Evolutionary conservation across 495 filamentous ascomycete species (phyloP).

Genomic region (Talaromyces liani): DNA sequence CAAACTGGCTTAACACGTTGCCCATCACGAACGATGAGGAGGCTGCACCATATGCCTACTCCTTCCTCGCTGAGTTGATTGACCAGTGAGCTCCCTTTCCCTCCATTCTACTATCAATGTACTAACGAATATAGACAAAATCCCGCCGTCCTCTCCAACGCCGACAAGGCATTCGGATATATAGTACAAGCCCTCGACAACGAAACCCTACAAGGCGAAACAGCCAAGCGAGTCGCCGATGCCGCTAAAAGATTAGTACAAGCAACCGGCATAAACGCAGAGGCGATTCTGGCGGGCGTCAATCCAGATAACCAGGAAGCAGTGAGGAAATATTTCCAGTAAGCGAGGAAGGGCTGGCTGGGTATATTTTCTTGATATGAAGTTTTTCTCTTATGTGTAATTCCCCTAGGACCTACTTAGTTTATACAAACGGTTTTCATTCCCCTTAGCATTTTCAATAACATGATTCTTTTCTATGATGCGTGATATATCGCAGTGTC

Average conservation of each 20-base stretch:
- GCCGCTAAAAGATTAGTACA: slow-evolving; percentile 68
- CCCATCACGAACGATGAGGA: slow-evolving; percentile 95
- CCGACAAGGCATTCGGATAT: slow-evolving; percentile 70
- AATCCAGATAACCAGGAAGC: slow-evolving; percentile 68
- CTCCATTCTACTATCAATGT: not conserved
- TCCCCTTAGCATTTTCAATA: not conserved
- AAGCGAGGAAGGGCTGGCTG: not conserved
- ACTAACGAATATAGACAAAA: slow-evolving; percentile 60
- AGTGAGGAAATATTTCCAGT: slow-evolving; percentile 65
- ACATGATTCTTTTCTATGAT: not conserved
- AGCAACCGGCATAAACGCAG: slow-evolving; percentile 60
- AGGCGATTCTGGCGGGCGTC: slow-evolving; percentile 61
- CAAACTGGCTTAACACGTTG: slow-evolving; percentile 80
- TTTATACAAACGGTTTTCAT: slow-evolving; percentile 1
- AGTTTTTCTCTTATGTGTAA: slow-evolving; percentile 2
- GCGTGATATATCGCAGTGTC: not conserved
- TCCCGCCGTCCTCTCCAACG: slow-evolving; percentile 66
- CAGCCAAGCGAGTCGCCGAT: slow-evolving; percentile 60
- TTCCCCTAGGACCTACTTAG: not conserved
- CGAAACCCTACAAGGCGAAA: slow-evolving; percentile 81
- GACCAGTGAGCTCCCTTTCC: slow-evolving; percentile 64
- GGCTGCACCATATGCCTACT: slow-evolving; percentile 93
- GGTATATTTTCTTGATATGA: not conserved
- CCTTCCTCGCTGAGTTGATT: slow-evolving; percentile 83
- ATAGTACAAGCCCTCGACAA: slow-evolving; percentile 84